These are phyloP conservation scores for Calocera cornea DNA, from an alignment of 768 basidiomycete genomes.

Conservation along the genomic window DNA sequence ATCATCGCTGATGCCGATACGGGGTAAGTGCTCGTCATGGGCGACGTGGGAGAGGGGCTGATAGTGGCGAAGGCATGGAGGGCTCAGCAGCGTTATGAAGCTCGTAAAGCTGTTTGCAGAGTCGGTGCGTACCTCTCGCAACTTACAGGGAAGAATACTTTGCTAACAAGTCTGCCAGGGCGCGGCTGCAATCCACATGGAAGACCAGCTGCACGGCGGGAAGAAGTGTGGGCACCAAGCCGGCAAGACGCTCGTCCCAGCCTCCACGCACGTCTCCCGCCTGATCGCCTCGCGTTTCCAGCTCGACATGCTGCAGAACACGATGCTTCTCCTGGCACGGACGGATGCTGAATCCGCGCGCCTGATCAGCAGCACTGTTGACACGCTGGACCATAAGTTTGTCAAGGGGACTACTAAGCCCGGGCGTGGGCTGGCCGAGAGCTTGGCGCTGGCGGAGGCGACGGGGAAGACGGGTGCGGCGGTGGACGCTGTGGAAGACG, in stretches of 20 bases:
- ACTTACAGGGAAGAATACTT: not conserved
- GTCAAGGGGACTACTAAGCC: conserved; percentile 27
- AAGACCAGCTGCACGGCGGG: conserved; percentile 88
- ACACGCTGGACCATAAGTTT: conserved; percentile 58
- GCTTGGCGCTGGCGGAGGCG: conserved; percentile 52
- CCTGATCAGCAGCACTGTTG: conserved; percentile 72
- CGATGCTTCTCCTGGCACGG: conserved; percentile 79
- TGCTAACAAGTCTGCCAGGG: conserved; percentile 35
- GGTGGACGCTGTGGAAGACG: conserved; percentile 56
- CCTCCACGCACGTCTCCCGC: conserved; percentile 72
- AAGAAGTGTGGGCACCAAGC: conserved; percentile 92
- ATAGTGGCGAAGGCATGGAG: conserved; percentile 60
- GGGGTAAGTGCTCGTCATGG: conserved; percentile 41
- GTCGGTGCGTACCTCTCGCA: conserved; percentile 40
- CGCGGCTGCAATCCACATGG: conserved; percentile 78
- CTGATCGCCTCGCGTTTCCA: conserved; percentile 80
- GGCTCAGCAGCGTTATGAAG: conserved; percentile 89
- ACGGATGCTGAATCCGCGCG: conserved; percentile 83
- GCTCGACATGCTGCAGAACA: conserved; percentile 75
- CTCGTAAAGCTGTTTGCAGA: conserved; percentile 90
- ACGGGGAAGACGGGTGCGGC: conserved; percentile 51
- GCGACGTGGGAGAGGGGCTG: not conserved
- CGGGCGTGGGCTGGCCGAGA: conserved; percentile 48
- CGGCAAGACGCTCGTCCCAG: conserved; percentile 86
- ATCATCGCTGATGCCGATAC: conserved; percentile 94